Conservation (phyloP, 257 asterid genomes). For the Solanum clarkiae region DNA sequence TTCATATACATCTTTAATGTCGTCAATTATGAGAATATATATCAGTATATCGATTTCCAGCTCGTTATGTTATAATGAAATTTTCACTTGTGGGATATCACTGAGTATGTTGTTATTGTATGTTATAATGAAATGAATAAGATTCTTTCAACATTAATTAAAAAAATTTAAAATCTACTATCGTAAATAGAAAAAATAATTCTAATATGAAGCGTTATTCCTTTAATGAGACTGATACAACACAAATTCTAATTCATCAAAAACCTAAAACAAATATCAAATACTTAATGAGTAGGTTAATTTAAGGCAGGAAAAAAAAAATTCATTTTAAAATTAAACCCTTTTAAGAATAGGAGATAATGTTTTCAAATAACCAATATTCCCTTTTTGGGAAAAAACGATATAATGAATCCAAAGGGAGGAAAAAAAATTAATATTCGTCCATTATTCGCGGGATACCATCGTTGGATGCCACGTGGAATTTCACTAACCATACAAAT, state of each 20-base stretch:
- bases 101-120: too few relatives aligned
- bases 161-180: too few relatives aligned
- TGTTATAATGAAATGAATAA: too few relatives aligned
- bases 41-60: too few relatives aligned
- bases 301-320: not conserved
- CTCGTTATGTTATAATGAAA: too few relatives aligned
- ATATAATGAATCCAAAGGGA: not conserved
- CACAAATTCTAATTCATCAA: not conserved
- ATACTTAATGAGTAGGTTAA: not conserved
- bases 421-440: not conserved
- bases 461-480: constrained; percentile 7
- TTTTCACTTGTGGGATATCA: too few relatives aligned
- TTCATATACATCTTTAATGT: not conserved
- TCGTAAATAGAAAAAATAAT: too few relatives aligned
- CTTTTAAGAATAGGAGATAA: not conserved
- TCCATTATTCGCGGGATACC: not conserved
- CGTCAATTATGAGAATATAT: not conserved
- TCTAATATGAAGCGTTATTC: too few relatives aligned
- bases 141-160: not conserved
- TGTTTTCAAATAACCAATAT: not conserved
- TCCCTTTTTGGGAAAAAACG: not conserved
- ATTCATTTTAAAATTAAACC: not conserved
- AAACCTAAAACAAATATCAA: not conserved
- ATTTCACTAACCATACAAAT: not conserved
- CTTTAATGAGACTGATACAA: not conserved